Base-by-base conservation (phyloP, 495 filamentous ascomycete species). In the Aspergillus bertholletiae region DNA sequence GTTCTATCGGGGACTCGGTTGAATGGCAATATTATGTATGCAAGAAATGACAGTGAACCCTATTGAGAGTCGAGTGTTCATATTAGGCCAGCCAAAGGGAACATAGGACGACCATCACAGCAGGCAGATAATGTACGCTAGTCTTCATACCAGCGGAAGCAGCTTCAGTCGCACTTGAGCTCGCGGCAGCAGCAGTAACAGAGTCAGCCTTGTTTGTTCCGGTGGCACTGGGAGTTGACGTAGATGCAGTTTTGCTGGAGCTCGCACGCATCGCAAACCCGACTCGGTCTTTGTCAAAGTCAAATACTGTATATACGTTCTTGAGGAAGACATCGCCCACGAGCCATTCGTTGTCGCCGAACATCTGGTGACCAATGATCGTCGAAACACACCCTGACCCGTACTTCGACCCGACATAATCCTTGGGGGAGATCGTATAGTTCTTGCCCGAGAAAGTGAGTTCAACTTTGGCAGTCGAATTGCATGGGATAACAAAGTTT, bases 301-400 rank as follows among this genome's bases (percentile, higher is more conserved):
- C 90, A 60, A 95, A 95, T 20, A 94, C 85, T 21, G 81, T 73
- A 70, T 94, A 94, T n/a, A 95, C 89, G 57, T 95, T 94, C 73
- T 95, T 96, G 53, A 96, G 68, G 59, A 95, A 95, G 5, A 87
- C 80, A 59, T 92, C 90, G 5, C 90, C 90, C 1, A 94, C 66
- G 26, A 96, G 75, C 90, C 91, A 94, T 66, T 76, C 67, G 45
- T 76, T 61, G 15, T 69, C 41, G 23, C 73, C 78, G 46, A 79
- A 78, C 5, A 76, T 69, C 54, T 75, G 67, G 17, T 73, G 59
- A n/a, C 67, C 66, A 6, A 80, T 61, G 52, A 94, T 81, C 40
- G 86, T 89, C 62, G 85, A 88, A 17, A 75, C 68, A 63, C 90
- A 96, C 26, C 64, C 68, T 9, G 72, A 59, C 12, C 58, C 66